Percentiles rank a stretch among this genome's conserved stretches.
These are phyloP conservation scores for Naegleria lovaniensis DNA, from an alignment of 208 protist species.

Conservation along the genomic window DNA sequence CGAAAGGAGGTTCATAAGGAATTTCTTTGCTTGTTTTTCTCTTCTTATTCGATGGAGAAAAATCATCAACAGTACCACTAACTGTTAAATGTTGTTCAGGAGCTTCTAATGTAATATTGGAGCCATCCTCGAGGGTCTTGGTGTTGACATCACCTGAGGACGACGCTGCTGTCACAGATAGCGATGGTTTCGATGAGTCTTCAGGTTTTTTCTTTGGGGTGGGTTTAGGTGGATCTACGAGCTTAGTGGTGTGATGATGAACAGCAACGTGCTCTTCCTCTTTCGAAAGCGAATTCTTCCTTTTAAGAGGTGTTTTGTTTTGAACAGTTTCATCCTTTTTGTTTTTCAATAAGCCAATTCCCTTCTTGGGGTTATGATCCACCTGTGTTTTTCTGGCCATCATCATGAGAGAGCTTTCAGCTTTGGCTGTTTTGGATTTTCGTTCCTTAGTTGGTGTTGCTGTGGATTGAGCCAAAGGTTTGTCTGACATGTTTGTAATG, in stretches of 20 bases:
- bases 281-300: background rate
- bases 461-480: background rate
- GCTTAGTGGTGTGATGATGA: background rate
- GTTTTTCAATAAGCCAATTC: background rate
- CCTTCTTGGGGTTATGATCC: background rate
- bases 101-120: too few relatives aligned
- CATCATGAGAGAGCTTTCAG: background rate
- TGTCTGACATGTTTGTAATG: background rate
- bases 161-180: too few relatives aligned
- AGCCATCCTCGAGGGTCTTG: too few relatives aligned
- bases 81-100: too few relatives aligned
- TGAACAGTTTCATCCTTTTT: background rate
- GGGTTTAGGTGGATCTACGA: background rate
- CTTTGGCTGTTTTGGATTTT: background rate
- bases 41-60: too few relatives aligned
- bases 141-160: too few relatives aligned
- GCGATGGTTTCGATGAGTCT: too few relatives aligned
- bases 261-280: background rate
- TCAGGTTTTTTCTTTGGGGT: too few relatives aligned
- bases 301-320: background rate
- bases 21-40: too few relatives aligned
- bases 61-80: too few relatives aligned
- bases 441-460: background rate
- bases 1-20: too few relatives aligned
- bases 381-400: background rate